Evolutionary conservation across 1,284 basidiomycete genomes (phyloP), one percentile per base, ranked within the genome.

Genomic region (Pseudozyma flocculosa): DNA sequence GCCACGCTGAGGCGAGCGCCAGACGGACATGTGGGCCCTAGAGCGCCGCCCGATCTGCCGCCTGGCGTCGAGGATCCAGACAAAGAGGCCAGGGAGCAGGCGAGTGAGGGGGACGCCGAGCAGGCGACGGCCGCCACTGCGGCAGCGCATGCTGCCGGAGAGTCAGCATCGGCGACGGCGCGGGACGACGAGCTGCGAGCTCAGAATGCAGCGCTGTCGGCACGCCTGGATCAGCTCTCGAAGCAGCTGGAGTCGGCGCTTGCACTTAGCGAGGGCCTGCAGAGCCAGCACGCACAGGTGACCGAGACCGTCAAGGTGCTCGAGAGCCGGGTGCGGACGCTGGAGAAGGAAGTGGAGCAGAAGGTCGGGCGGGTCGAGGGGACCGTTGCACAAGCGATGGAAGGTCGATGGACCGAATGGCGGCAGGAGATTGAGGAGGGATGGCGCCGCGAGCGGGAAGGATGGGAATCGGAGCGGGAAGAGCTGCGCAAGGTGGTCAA

Each of bases 401-500:
- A 93, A 68, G 85, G 86, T 8, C 85, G 87, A 52, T 93, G 89
- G 89, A 83, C 82, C 29, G 73, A 75, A 9, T 84, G 83, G 82
- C 76, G 70, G 41, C 61, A 61, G 22, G 56, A 63, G 48, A 73
- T 80, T 34, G 79, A 80, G 56, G 66, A 68, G 32, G 67, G 68
- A 18, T 78, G 77, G 73, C 64, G 63, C 47, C 80, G 82, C 50
- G 86, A 92, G 40, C 84, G 88, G 61, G 86, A 89, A 65, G 87
- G 88, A 45, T 92, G 92, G 90, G 83, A 83, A 7, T 81, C 84
- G 22, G 93, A 95, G 79, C 83, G 90, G 2, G 87, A 88, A 60
- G 82, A 88, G 29, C 81, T 95, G 8, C 82, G 83, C 38, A 82
- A 84, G 21, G 88, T 89, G 10, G 84, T 88, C 34, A 85, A 88